Base-by-base conservation (phyloP, 331 rosid genomes). In the Acacia pycnantha region DNA sequence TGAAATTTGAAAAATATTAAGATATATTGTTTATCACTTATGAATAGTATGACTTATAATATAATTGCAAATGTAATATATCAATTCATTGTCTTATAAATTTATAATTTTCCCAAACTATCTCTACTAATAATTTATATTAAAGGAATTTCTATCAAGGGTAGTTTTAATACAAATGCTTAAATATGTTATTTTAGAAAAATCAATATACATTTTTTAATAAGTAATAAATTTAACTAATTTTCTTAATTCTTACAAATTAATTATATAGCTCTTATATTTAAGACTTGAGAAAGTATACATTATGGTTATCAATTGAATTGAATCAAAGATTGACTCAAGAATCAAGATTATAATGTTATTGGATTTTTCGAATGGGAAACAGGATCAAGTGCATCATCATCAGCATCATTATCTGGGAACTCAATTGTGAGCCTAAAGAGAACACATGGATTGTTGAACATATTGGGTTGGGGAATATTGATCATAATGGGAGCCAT, bases 401-500 rank as follows among this genome's bases (percentile, higher is more conserved):
- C 66, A 24, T 22, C 66, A 67, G 76, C 67, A 13, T 26, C 68
- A 1, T 62, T 81, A 13, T 61, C 83, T 13, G 56, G 64, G 11
- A 72, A 29, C 15, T 66, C 88, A 21, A 29, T 77, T 35, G 10
- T 37, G 69, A 86, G 70, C 78, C 85, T 93, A 26, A 90, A 89
- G 46, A 88, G 88, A 79, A 85, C 87, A 86, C 97, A 93, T 82
- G 97, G 97, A 73, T 33, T 83, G 68, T 72, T 93, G 82, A 91
- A 89, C 41, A 93, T 88, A 51, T 14, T 91, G 37, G 97, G 96
- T 77, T 93, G 97, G 97, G 94, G 97, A 12, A 87, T 91, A 31
- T 65, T 91, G 24, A 81, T 89, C 58, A 86, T 91, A 79, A 85
- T 93, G 82, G 97, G 97, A 76, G 84, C 91, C 46, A 86, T 91